These are phyloP conservation scores for Dentipellis sp. DNA, from an alignment of 768 basidiomycete genomes.

Conservation along the genomic window DNA sequence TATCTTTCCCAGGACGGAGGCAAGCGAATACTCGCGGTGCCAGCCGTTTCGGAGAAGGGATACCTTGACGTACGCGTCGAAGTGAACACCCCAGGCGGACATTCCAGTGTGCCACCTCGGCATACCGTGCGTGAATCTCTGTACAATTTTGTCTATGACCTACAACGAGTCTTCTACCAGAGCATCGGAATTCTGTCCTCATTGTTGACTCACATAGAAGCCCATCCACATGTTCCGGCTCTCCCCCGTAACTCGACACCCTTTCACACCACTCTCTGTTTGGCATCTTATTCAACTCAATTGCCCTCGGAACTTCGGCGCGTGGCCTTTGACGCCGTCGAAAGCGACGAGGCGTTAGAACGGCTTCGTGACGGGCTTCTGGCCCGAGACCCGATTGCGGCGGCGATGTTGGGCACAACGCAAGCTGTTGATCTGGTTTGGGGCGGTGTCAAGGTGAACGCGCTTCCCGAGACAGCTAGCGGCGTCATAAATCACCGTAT, in stretches of 20 bases:
- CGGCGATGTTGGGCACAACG: slow-evolving; percentile 26
- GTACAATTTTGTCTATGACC: background rate
- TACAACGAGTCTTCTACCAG: slow-evolving; percentile 14
- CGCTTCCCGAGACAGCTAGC: slow-evolving; percentile 29
- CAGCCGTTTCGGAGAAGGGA: slow-evolving; percentile 32
- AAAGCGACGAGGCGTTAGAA: slow-evolving; percentile 15
- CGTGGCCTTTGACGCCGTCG: slow-evolving; percentile 6
- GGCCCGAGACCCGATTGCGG: slow-evolving; percentile 11
- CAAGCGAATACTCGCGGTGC: slow-evolving; percentile 16
- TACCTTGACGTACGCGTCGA: slow-evolving; percentile 32
- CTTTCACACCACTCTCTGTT: background rate
- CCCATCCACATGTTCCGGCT: background rate
- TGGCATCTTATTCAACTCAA: slow-evolving; percentile 9
- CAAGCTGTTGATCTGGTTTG: slow-evolving; percentile 37
- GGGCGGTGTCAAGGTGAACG: slow-evolving; percentile 34
- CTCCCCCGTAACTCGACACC: slow-evolving; percentile 12
- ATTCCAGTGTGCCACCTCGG: slow-evolving; percentile 41
- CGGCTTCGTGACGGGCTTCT: slow-evolving; percentile 23
- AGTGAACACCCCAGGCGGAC: slow-evolving; percentile 40
- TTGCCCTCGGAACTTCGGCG: slow-evolving; percentile 16
- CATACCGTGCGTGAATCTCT: slow-evolving; percentile 35
- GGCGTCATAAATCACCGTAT: slow-evolving; percentile 20
- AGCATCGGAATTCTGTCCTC: slow-evolving; percentile 42
- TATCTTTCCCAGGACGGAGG: slow-evolving; percentile 3
- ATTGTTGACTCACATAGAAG: background rate